Conservation (phyloP, 2,329 filamentous ascomycete species). For the Huntiella decipiens region DNA sequence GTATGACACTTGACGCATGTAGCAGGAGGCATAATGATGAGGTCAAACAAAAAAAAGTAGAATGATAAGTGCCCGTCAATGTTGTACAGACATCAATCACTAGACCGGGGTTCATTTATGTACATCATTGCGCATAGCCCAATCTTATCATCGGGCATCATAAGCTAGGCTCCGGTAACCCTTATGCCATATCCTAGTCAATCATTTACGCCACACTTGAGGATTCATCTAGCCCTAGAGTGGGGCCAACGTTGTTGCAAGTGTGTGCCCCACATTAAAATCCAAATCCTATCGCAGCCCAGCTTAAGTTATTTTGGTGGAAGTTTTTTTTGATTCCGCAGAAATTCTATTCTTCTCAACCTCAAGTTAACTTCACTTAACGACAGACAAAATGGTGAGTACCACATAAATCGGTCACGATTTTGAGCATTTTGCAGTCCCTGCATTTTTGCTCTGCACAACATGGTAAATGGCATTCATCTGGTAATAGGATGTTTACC, state of each 20-base stretch:
- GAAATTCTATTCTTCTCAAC: slow-evolving; percentile 3
- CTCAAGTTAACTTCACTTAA: slow-evolving; percentile 6
- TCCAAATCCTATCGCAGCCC: not conserved
- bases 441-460: slow-evolving; percentile 4
- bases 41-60: not conserved
- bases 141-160: too few relatives aligned
- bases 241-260: not conserved
- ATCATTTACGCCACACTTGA: too few relatives aligned
- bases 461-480: slow-evolving; percentile 3
- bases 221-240: not conserved
- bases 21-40: slow-evolving; percentile 48
- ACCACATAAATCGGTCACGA: slow-evolving; percentile 10
- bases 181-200: too few relatives aligned
- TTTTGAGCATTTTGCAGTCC: slow-evolving; percentile 4
- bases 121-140: too few relatives aligned
- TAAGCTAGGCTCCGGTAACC: too few relatives aligned
- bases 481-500: slow-evolving; percentile 3
- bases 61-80: not conserved
- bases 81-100: not conserved
- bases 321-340: not conserved
- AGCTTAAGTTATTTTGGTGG: not conserved
- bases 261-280: slow-evolving; percentile 3
- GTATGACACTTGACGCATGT: slow-evolving; percentile 58
- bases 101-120: too few relatives aligned
- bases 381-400: slow-evolving; percentile 25